Base-by-base conservation (phyloP, 1,284 basidiomycete genomes). In the Singerocomus inundabilis region DNA sequence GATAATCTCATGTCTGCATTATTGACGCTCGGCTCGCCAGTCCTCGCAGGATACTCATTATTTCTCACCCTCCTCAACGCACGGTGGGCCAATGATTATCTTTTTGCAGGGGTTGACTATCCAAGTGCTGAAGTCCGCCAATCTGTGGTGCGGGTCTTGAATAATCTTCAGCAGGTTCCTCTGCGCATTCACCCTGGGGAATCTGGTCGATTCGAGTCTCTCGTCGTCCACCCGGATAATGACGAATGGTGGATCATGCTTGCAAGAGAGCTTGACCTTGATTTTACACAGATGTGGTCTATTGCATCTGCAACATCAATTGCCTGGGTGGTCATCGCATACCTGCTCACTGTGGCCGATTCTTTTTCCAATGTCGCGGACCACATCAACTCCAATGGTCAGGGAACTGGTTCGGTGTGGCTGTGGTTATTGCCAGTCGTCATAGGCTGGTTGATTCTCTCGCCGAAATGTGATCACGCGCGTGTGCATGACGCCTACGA, bases 391-490 rank as follows among this genome's bases (percentile, higher is more conserved):
- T 60, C 63, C 2, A 67, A 58, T 16, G 74, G 72, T 1, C 62
- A 73, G 35, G 69, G 63, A 7, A 68, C 72, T 6, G 71, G 69
- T 1, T 70, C 69, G 0, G 56, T 65, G 7, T 77, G 68, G 69
- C 57, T 77, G 10, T 76, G 74, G 72, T 53, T 76, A 6, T 44
- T 77, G 12, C 68, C 73, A 0, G 58, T 77, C 12, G 73, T 78
- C 28, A 53, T 71, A 2, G 64, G 66, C 11, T 75, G 75, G 72
- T 54, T 77, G 18, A 61, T 70, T 46, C 59, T 75, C 18, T 72
- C 70, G 0, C 74, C 74, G 0, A 73, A 73, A 52, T 76, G 71
- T 36, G 68, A 74, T 46, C 59, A 64, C 15, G 26, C 16, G 1
- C 67, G 69, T 1, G 54, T 76, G 6, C 51, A 52, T 1, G 51